phyloP scores from a whole-genome alignment of 495 filamentous ascomycete species.

The Neurospora sp. region DNA sequence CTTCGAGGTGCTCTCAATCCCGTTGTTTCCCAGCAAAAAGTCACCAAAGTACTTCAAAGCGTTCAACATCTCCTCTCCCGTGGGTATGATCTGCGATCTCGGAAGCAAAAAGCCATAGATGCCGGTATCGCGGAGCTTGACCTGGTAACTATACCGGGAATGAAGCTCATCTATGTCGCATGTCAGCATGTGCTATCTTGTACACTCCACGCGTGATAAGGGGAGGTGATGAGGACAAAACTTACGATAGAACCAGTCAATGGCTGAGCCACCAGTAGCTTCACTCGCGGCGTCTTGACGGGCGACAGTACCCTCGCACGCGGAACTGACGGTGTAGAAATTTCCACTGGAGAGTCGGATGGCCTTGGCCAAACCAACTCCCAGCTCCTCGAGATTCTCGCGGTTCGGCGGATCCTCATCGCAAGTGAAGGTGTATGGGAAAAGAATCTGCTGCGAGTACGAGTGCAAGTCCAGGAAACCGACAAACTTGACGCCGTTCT shows the following conservation, averaged over 20 bases:
- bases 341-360: constrained; percentile 70
- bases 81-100: constrained; percentile 77
- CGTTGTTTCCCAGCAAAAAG: constrained; percentile 58
- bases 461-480: constrained; percentile 88
- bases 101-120: constrained; percentile 90
- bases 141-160: constrained; percentile 82
- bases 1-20: constrained; percentile 36
- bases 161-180: constrained; percentile 48
- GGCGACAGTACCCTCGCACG: constrained; percentile 71
- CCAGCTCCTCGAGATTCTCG: constrained; percentile 87
- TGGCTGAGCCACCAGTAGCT: constrained; percentile 63
- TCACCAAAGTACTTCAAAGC: constrained; percentile 73
- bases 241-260: constrained; percentile 87
- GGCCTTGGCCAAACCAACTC: constrained; percentile 78
- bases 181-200: constrained; percentile 1
- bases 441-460: constrained; percentile 91
- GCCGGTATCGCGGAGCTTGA: constrained; percentile 89
- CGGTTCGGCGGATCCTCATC: constrained; percentile 64
- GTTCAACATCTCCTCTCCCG: constrained; percentile 75
- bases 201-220: background rate
- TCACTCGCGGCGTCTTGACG: constrained; percentile 20
- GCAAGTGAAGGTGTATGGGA: constrained; percentile 86
- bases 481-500: constrained; percentile 61
- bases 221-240: background rate
- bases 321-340: constrained; percentile 69